Evolutionary conservation across 1,139 yeast genomes (phyloP), one percentile per base, ranked within the genome.

Genomic region (Scheffersomyces segobiensis): DNA sequence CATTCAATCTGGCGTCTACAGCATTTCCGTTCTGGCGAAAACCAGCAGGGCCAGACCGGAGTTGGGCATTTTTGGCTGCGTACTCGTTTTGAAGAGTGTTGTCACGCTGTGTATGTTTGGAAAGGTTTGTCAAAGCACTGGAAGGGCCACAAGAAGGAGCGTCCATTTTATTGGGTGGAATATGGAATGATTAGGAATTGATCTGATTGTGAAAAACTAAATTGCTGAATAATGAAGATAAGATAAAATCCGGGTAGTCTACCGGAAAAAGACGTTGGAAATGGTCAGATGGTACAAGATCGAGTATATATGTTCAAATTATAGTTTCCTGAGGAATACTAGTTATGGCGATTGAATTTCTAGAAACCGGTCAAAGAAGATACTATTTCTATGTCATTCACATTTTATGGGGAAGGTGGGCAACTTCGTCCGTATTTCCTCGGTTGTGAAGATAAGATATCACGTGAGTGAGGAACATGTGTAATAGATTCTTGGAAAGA

Each of bases 1-100:
- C 66, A 59, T 79, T 78, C 53, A 80, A 67, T 19, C 67, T 62
- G 7, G 62, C 60, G 60, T 80, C 83, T 3, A 73, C 62, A 2
- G 56, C 56, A 20, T 26, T 55, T 17, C 55, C 54, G 21, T 56
- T 54, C 26, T 58, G 57, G 26, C 55, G 60, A 55, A 63, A 63
- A 3, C 54, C 55, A 14, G 53, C 56, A 14, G 59, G 62, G 4
- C 59, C 61, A 7, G 56, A 57, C 42, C 55, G 62, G 42, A 32
- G 42, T 14, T 48, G 62, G 46, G 50, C 63, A 12, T 56, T 56
- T 48, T 60, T 55, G 22, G 49, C 53, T 5, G 57, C 46, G 53
- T 63, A 62, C 59, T 69, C 72, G 52, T 67, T 62, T 49, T 69
- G 72, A 21, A 69, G 65, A 20, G 71, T 64, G 57, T 61, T 66